phyloP scores from a whole-genome alignment of 176 grass and related monocot genomes.

The Hsuehochloa calcarea region DNA sequence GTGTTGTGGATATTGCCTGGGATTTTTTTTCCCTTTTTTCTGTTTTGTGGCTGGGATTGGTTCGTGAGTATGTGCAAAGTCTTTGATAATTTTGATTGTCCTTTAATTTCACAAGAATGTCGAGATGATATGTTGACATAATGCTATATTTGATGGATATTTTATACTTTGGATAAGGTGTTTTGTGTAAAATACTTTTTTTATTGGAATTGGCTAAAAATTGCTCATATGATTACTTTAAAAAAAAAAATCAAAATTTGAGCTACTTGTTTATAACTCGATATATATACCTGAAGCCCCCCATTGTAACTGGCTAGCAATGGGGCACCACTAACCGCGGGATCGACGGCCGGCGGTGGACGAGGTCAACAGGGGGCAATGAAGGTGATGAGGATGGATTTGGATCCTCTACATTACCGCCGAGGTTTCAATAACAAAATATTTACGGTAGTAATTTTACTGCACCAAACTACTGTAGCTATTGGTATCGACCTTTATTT shows the following conservation, averaged over 20 bases:
- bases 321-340: no score
- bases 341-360: no score
- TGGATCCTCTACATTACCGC: no score
- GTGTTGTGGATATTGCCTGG: slow-evolving; percentile 38
- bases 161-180: not conserved
- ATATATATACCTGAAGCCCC: not conserved
- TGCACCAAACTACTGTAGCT: no score
- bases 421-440: no score
- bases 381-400: no score
- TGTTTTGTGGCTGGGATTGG: not conserved
- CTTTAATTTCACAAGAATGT: not conserved
- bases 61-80: not conserved
- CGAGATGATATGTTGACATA: not conserved
- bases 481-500: no score
- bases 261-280: not conserved
- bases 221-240: not conserved
- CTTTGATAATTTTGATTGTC: not conserved
- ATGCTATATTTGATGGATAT: not conserved
- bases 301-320: no score
- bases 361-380: no score
- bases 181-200: not conserved
- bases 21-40: not conserved
- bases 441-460: no score
- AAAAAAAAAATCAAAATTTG: not conserved
- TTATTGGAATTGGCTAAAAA: no score